phyloP scores from a whole-genome alignment of 139 green algal genomes.

The Closterium sp. region DNA sequence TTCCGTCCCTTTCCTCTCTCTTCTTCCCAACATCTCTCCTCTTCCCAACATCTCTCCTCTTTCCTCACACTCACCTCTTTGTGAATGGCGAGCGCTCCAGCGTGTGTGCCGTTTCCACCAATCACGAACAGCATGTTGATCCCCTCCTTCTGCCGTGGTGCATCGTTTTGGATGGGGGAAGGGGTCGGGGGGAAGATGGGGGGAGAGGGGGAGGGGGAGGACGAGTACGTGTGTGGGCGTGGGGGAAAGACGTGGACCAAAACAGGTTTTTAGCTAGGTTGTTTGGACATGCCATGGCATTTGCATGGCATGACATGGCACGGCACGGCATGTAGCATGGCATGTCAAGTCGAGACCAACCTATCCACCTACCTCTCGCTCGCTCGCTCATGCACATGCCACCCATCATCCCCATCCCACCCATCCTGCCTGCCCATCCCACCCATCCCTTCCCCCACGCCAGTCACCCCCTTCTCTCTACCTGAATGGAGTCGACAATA shows the following conservation, averaged over 20 bases:
- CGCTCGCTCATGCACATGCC: neutral
- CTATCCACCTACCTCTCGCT: neutral
- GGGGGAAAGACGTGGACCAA: too few relatives aligned
- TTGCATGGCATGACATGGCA: neutral
- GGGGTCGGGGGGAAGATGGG: too few relatives aligned
- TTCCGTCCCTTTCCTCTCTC: neutral
- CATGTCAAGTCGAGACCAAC: neutral
- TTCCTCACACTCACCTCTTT: conserved; percentile 13
- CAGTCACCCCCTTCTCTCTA: neutral
- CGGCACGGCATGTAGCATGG: neutral
- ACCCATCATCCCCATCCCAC: neutral
- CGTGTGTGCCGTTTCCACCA: conserved; percentile 63
- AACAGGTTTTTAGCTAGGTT: too few relatives aligned
- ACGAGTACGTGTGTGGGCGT: neutral
- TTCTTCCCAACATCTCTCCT: neutral
- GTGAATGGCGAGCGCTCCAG: conserved; percentile 50
- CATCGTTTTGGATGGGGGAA: too few relatives aligned
- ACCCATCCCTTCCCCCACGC: neutral
- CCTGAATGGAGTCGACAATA: conserved; percentile 39
- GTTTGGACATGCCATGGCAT: too few relatives aligned
- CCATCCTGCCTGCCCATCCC: neutral
- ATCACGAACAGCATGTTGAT: conserved; percentile 97
- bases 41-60: neutral
- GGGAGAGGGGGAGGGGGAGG: neutral
- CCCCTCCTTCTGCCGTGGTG: conserved; percentile 77